A percentile compares a stretch with the other conserved stretches of the same genome.
Evolutionary conservation across 768 basidiomycete genomes (phyloP).

Genomic region (Chlorophyllum brunneum): DNA sequence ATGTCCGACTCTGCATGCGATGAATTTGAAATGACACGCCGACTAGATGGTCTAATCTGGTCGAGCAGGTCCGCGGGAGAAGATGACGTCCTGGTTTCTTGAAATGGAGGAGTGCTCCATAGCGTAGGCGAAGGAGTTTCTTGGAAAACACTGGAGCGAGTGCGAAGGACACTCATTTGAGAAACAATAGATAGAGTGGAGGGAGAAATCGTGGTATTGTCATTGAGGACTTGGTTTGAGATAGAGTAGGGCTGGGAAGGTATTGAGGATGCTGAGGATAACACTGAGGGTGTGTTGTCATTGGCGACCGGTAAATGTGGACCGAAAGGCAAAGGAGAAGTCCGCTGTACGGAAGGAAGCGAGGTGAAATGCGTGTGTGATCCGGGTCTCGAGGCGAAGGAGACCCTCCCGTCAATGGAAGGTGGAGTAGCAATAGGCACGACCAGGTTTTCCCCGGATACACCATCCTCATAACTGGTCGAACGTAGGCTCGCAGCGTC

Average conservation of each 20-base stretch:
- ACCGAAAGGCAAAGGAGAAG: not conserved
- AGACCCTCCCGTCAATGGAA: not conserved
- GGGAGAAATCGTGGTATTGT: constrained; percentile 1
- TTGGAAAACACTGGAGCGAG: constrained; percentile 6
- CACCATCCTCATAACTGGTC: constrained; percentile 3
- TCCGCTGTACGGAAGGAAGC: not conserved
- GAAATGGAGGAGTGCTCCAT: not conserved
- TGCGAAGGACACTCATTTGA: not conserved
- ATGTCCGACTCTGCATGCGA: constrained; percentile 8
- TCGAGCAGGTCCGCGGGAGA: not conserved
- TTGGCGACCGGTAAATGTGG: constrained; percentile 1
- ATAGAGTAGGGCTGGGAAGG: not conserved
- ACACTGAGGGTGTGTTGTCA: not conserved
- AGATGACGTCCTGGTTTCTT: constrained; percentile 3
- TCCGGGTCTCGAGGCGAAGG: not conserved
- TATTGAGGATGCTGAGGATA: not conserved
- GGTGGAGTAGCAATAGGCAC: constrained; percentile 1
- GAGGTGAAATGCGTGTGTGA: constrained; percentile 3
- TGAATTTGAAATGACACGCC: not conserved
- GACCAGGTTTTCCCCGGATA: constrained; percentile 3
- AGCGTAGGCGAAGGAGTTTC: constrained; percentile 5
- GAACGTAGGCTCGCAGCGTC: constrained; percentile 14
- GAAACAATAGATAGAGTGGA: constrained; percentile 7
- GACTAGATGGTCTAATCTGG: not conserved
- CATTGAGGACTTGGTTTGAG: constrained; percentile 2